phyloP scores from a whole-genome alignment of 2,329 filamentous ascomycete species.

The Fonsecaea nubica region DNA sequence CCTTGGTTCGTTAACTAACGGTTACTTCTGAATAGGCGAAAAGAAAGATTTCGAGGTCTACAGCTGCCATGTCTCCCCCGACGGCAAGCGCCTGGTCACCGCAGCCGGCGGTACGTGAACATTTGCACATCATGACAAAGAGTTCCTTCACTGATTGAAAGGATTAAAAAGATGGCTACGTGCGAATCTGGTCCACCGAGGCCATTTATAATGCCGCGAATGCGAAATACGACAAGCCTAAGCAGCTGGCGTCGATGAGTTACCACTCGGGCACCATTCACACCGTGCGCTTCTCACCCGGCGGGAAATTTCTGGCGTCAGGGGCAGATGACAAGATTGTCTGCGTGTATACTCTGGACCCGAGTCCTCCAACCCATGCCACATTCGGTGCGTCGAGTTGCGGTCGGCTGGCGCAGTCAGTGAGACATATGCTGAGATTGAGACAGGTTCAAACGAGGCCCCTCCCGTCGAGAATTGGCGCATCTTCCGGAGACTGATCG shows the following conservation, averaged over 20 bases:
- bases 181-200: slow-evolving; percentile 97
- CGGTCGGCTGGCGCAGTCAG: slow-evolving; percentile 13
- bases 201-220: slow-evolving; percentile 83
- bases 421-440: slow-evolving; percentile 32
- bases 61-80: slow-evolving; percentile 95
- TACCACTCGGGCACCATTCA: slow-evolving; percentile 98
- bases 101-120: slow-evolving; percentile 78
- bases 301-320: slow-evolving; percentile 92
- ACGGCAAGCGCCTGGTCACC: slow-evolving; percentile 88
- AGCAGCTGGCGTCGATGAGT: slow-evolving; percentile 96
- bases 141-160: background rate
- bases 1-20: slow-evolving; percentile 15
- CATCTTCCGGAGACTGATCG: slow-evolving; percentile 88
- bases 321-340: slow-evolving; percentile 99
- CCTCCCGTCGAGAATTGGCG: slow-evolving; percentile 98
- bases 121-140: background rate
- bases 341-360: slow-evolving; percentile 91
- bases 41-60: slow-evolving; percentile 99
- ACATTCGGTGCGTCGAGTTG: slow-evolving; percentile 71
- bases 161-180: slow-evolving; percentile 80
- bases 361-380: slow-evolving; percentile 75
- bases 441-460: slow-evolving; percentile 77
- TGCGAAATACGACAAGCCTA: slow-evolving; percentile 75
- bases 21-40: slow-evolving; percentile 67
- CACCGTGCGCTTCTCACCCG: slow-evolving; percentile 94